Evolutionary conservation across 805 yeast species (phyloP), one percentile per base, ranked within the genome.

Genomic region (Lachancea thermotolerans): DNA sequence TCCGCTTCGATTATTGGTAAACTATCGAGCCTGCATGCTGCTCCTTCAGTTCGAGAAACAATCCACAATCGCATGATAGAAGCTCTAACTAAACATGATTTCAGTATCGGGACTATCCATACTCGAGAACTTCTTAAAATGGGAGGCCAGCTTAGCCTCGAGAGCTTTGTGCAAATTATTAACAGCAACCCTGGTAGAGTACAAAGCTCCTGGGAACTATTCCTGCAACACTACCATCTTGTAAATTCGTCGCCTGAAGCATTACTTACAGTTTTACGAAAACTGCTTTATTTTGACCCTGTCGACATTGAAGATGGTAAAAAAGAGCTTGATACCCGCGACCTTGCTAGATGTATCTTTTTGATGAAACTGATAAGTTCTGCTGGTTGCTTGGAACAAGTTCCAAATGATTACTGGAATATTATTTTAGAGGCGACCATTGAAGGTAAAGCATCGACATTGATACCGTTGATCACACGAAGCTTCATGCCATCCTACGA

Each of bases 121-220:
- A 51, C 59, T 8, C 55, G 58, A 42, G 53, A 58, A 14, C 46
- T 68, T 34, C 21, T 45, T 4, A 54, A 52, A 21, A 33, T 60
- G 6, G 56, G 59, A 1, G 52, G 55, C 10, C 33, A 42, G 5
- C 30, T 65, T 12, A 52, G 59, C 2, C 17, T 43, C 9, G 49
- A 51, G 2, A 58, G 71, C 1, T 35, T 68, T 3, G 42, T 50
- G 3, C 59, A 65, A 44, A 59, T 76, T 21, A 62, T 76, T 5
- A 56, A 57, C 29, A 49, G 64, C 35, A 78, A 78, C 49, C 80
- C 81, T 2, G 82, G 81, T 10, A 62, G 83, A 45, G 81, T 72
- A 1, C 62, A 63, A 41, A 59, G 68, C n/a, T 69, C 79, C 14
- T 69, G 74, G 71, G 79, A 77, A 42, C 52, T 77, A 10, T 70